Base-by-base conservation (phyloP, 2,329 filamentous ascomycete genomes). In the Ophiostoma novo-ulmi region DNA sequence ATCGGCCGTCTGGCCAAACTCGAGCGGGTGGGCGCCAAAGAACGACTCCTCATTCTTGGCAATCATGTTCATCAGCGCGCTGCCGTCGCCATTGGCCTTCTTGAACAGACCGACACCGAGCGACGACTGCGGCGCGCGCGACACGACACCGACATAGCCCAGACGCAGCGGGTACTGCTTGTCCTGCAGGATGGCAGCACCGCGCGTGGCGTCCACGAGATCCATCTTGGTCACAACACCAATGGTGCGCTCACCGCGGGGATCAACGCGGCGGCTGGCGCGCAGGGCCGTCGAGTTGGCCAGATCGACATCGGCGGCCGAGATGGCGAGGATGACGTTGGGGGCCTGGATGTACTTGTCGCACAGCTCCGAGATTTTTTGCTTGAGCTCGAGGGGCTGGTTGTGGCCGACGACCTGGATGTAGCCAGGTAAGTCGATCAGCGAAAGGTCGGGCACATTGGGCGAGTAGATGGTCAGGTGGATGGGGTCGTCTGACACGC, bases 161-260 rank as follows among this genome's bases (percentile, higher is more conserved):
- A 99, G 83, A n/a, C 95, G 87, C 39, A 99, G 84, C 58, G 95
- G 94, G 77, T 99, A 99, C 78, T 98, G 97, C 77, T 89, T 90
- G 78, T 99, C 94, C 36, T 85, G 89, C 26, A 99, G 83, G 41
- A 99, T 92, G 48, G 87, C 85, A 17, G 88, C 86, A 39, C 94
- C 95, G 71, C 94, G 88, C 8, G 84, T 82, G 3, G 95, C 86
- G 75, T 98, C 94, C 8, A 99, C 94, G 31, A 99, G 85, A 77
- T 99, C 95, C 94, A 99, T 97, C 82, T 99, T 99, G 3, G 95
- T 99, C 61, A 99, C 90, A n/a, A 99, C 95, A 64, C 95, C 95
- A 77, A 99, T 99, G 0, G 95, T 99, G 73, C 95, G 87, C 81
- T 99, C 95, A 70, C 95, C 95, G 72, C 95, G 86, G 1, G 95